Evolutionary conservation across 139 green algal species (phyloP), one percentile per base, ranked within the genome.

Genomic region (Chlorella ohadii): DNA sequence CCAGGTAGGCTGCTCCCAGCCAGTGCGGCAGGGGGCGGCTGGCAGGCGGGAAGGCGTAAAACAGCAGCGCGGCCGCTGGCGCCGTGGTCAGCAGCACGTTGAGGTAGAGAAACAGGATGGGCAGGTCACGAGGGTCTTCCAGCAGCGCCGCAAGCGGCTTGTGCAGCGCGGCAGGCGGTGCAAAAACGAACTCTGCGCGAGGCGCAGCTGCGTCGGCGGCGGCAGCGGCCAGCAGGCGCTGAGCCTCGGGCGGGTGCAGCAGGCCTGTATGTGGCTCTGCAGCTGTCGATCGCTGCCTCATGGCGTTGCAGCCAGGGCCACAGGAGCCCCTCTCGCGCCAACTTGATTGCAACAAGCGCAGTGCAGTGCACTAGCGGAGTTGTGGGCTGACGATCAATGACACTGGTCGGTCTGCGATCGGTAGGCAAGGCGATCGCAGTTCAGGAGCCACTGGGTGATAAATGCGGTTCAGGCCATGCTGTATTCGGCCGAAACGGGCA

Each of bases 1-100:
- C 61, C 4, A 97, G 36, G 75, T 95, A 96, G 1, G 78, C 17
- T 2, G 81, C 51, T 0, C 91, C 93, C 5, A 92, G 23, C 20
- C 68, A 47, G 41, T 93, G 85, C 39, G 84, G 89, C n/a, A 25
- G 63, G 4, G 34, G 23, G 39, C 33, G 76, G 0, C 27, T 23
- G 28, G 79, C 87, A 25, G 66, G 25, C 19, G 79, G 66, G 27
- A 74, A 75, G 15, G 61, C 28, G 20, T 5, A 34, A 39, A 89
- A 85, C 2, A 91, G 61, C 3, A 65, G 47, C 1, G 47, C 59
- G 4, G 85, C 74, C n/a, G 73, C 70, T 20, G 88, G 88, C 2
- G 78, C 47, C 3, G 88, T 82, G 0, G 80, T 71, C 0, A 78
- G 56, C 17, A 79, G 22, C 1, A 94, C 61, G 44, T 94, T 94